Base-by-base conservation (phyloP, 2,329 filamentous ascomycete genomes). In the Aspergillus neoniger region DNA sequence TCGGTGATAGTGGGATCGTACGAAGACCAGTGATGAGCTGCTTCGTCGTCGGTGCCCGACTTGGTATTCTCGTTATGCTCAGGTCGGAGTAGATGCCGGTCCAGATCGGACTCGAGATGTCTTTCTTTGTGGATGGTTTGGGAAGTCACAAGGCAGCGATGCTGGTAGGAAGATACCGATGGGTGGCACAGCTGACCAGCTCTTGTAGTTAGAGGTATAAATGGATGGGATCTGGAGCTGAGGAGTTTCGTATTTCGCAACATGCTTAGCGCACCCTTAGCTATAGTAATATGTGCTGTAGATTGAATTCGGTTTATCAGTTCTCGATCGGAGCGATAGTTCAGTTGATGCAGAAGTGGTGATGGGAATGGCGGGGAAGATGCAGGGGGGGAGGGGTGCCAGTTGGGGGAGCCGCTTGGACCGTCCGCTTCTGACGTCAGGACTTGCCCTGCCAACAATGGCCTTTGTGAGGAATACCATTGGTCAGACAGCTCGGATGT, bases 31-130 rank as follows among this genome's bases (percentile, higher is more conserved):
- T 72, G 69, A 3, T 59, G 61, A 1, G 62, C 69, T 8, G 70
- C 68, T 54, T 68, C 69, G 23, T 70, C 69, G 36, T 72, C 70
- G 10, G 69, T 66, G n/a, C 70, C 70, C 9, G 63, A 65, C 48
- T 69, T 63, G 25, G 66, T 67, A 7, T 62, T 70, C 19, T 72
- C 70, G 4, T 55, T 43, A 19, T 63, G 57, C 28, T 65, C 63
- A 0, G 67, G 66, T 30, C 63, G 63, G 15, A 71, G 64, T 15
- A 61, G 59, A 23, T 64, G 60, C 23, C 68, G 57, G 39, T 70
- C 68, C 12, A 59, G 56, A 15, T 60, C 59, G 17, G 52, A 55
- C 12, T 43, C 52, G 2, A n/a, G 52, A 23, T 43, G 36, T 25
- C 21, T n/a, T 17, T 55, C 14, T 15, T 19, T 25, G 52, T 28